Conservation (phyloP, 1,284 basidiomycete species). For the Clitocybe nebularis region DNA sequence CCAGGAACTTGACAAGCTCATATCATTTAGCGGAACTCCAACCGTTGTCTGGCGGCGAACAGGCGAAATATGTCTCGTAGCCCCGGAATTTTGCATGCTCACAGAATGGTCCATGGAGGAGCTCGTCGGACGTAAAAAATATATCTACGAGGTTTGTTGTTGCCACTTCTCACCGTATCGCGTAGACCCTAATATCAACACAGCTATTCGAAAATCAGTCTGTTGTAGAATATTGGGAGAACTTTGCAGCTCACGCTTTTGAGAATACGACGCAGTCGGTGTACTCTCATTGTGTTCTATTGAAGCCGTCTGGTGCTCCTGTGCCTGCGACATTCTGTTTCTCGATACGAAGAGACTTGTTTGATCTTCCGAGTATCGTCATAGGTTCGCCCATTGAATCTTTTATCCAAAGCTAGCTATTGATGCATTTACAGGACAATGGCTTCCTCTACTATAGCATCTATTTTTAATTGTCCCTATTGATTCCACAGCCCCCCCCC, state of each 20-base stretch:
- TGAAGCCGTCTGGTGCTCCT: constrained; percentile 79
- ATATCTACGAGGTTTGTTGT: constrained; percentile 79
- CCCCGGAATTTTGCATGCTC: constrained; percentile 93
- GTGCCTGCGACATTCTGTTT: constrained; percentile 91
- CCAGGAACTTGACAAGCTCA: constrained; percentile 94
- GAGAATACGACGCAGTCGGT: constrained; percentile 95
- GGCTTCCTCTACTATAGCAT: constrained; percentile 66
- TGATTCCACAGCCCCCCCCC: constrained; percentile 22
- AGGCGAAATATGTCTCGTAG: constrained; percentile 95
- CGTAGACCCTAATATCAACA: constrained; percentile 6
- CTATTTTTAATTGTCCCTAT: constrained; percentile 18
- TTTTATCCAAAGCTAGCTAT: constrained; percentile 2
- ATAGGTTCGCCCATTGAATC: constrained; percentile 51
- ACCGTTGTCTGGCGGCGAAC: constrained; percentile 99
- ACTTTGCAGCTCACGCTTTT: constrained; percentile 91
- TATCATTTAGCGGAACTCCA: constrained; percentile 97
- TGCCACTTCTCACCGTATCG: constrained; percentile 14
- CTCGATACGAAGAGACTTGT: constrained; percentile 87
- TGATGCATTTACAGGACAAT: constrained; percentile 54
- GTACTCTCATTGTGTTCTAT: constrained; percentile 84
- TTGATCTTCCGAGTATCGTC: constrained; percentile 82
- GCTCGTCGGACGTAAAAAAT: constrained; percentile 74
- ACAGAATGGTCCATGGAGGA: constrained; percentile 88
- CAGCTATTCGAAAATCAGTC: constrained; percentile 88
- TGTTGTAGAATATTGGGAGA: constrained; percentile 93